These are phyloP conservation scores for Talaromyces albobiverticillius DNA, from an alignment of 2,329 filamentous ascomycete genomes.

Conservation along the genomic window DNA sequence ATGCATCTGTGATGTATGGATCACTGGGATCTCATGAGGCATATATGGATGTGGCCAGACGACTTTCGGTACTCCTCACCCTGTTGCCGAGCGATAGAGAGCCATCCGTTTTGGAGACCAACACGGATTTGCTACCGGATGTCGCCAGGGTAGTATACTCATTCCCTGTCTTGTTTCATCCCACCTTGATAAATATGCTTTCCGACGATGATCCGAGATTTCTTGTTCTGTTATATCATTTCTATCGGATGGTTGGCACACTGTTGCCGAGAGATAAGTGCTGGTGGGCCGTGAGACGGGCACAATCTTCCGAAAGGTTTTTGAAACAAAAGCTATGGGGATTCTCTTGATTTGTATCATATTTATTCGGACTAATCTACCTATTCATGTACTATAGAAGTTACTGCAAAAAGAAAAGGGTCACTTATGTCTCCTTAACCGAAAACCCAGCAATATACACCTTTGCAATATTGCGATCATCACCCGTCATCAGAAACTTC, in stretches of 20 bases:
- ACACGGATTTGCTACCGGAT: conserved; percentile 4
- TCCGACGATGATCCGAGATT: conserved; percentile 4
- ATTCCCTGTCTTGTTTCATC: conserved; percentile 8
- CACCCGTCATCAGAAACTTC: conserved; percentile 65
- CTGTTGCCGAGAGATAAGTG: conserved; percentile 8
- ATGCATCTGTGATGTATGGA: not conserved
- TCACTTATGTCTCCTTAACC: conserved; percentile 25
- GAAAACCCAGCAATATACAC: conserved; percentile 54
- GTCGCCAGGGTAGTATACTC: conserved; percentile 6
- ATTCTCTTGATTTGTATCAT: not conserved
- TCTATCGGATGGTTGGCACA: conserved; percentile 1
- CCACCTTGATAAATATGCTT: conserved; percentile 1
- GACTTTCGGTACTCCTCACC: conserved; percentile 12
- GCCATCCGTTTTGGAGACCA: not conserved
- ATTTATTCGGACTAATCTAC: too few relatives aligned
- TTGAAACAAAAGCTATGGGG: conserved; percentile 7
- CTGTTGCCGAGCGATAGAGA: conserved; percentile 1
- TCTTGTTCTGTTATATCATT: conserved; percentile 9
- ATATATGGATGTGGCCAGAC: conserved; percentile 5
- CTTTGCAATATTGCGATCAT: conserved; percentile 58
- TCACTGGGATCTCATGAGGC: not conserved
- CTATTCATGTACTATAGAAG: too few relatives aligned
- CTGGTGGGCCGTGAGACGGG: conserved; percentile 8
- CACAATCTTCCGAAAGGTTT: not conserved
- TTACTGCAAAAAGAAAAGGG: too few relatives aligned